Evolutionary conservation across 768 basidiomycete species (phyloP).

Genomic region (Dendrothele bispora): DNA sequence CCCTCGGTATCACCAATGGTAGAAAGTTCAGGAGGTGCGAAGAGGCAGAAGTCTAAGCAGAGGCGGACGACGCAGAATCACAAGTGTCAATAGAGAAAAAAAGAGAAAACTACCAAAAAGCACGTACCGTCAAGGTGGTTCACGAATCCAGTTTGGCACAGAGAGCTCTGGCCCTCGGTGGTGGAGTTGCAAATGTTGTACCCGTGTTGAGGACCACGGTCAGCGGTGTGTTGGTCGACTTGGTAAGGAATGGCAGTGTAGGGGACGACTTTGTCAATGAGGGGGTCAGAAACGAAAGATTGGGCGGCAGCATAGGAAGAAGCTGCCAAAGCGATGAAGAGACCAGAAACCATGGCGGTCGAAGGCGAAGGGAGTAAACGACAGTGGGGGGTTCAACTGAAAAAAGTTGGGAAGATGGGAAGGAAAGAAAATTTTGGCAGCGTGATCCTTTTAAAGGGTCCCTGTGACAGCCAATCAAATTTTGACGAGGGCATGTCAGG

Average conservation of each 20-base stretch:
- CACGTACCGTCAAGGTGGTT: conserved; percentile 8
- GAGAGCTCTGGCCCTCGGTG: conserved; percentile 44
- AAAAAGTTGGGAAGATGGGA: too few relatives aligned
- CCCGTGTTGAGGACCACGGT: conserved; percentile 52
- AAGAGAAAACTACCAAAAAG: background rate
- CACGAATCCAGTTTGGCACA: conserved; percentile 47
- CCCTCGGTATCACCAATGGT: conserved; percentile 62
- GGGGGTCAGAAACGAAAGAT: conserved; percentile 10
- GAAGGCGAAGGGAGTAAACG: too few relatives aligned
- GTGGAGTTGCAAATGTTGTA: conserved; percentile 54
- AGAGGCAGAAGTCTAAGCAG: conserved; percentile 56
- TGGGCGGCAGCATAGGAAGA: conserved; percentile 8
- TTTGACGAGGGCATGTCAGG: too few relatives aligned
- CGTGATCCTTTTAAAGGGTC: too few relatives aligned
- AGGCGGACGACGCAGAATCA: background rate
- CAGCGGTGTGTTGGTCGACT: conserved; percentile 33
- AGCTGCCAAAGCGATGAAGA: too few relatives aligned
- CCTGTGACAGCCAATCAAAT: too few relatives aligned
- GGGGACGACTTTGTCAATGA: conserved; percentile 7
- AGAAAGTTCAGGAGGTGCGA: conserved; percentile 47
- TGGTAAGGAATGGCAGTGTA: conserved; percentile 24
- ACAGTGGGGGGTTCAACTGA: too few relatives aligned
- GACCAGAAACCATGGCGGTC: too few relatives aligned
- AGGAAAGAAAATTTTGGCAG: too few relatives aligned
- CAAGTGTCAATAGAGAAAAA: too few relatives aligned